Conservation (phyloP, 2,329 filamentous ascomycete species). For the Drechmeria coniospora region DNA sequence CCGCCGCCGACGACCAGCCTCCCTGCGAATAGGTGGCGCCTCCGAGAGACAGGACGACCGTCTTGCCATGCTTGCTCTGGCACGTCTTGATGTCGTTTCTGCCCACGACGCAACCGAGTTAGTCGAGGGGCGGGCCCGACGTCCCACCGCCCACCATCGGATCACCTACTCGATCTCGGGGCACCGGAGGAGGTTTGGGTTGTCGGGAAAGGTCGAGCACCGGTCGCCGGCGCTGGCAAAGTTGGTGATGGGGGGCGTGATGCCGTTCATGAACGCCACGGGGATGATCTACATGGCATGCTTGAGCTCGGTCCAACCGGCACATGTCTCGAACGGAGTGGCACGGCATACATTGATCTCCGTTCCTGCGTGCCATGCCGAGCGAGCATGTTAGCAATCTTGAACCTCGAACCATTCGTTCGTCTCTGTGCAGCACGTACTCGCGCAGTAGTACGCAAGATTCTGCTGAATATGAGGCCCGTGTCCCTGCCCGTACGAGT, state of each 20-base stretch:
- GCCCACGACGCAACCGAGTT: neutral
- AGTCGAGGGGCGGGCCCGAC: too few relatives aligned
- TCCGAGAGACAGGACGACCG: constrained; percentile 56
- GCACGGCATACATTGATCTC: constrained; percentile 27
- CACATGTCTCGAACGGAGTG: too few relatives aligned
- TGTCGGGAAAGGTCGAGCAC: constrained; percentile 44
- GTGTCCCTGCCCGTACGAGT: constrained; percentile 35
- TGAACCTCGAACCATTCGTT: too few relatives aligned
- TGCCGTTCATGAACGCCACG: constrained; percentile 44
- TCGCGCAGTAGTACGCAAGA: constrained; percentile 42
- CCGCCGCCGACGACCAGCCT: constrained; percentile 39
- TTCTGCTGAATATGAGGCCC: constrained; percentile 34
- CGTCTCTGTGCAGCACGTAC: constrained; percentile 22
- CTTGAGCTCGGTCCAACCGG: too few relatives aligned
- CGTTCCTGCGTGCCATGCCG: constrained; percentile 15
- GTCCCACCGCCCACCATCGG: too few relatives aligned
- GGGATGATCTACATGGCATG: constrained; percentile 33
- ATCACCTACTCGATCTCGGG: constrained; percentile 44
- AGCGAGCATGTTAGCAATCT: constrained; percentile 5
- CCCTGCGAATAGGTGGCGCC: constrained; percentile 56
- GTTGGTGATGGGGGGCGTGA: constrained; percentile 41
- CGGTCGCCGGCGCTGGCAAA: constrained; percentile 49
- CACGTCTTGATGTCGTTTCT: constrained; percentile 40
- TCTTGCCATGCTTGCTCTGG: constrained; percentile 48
- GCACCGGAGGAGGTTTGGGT: constrained; percentile 38